Evolutionary conservation across 208 protist species (phyloP).

Genomic region (Angomonas deanei): DNA sequence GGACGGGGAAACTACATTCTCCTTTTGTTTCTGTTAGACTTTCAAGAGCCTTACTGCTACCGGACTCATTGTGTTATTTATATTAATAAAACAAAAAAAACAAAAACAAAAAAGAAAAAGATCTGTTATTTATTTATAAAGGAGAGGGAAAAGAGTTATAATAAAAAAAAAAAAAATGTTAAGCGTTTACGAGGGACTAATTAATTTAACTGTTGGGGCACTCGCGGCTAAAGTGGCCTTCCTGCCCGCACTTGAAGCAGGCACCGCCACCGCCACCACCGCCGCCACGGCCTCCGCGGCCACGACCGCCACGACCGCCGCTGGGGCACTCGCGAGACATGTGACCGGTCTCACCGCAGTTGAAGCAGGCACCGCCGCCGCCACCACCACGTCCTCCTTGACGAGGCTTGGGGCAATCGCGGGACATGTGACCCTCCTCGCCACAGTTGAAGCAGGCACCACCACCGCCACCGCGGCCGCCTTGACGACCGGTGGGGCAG

Average conservation of each 20-base stretch:
- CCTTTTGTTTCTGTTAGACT: no score
- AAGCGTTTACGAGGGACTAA: background rate
- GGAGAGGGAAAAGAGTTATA: background rate
- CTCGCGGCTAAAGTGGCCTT: constrained; percentile 71
- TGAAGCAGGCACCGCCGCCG: constrained; percentile 45
- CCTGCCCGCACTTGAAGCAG: constrained; percentile 85
- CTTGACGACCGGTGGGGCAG: constrained; percentile 8
- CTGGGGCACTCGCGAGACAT: constrained; percentile 11
- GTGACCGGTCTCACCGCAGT: constrained; percentile 32
- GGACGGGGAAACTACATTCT: no score
- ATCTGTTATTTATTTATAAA: background rate
- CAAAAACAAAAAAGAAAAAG: background rate
- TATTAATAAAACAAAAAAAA: no score
- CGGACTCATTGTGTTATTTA: no score
- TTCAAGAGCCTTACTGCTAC: no score
- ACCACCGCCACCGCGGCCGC: constrained; percentile 44
- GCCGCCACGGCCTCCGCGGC: constrained; percentile 14
- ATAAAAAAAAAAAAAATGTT: constrained; percentile 4
- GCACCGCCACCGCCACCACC: constrained; percentile 54
- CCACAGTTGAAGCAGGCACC: constrained; percentile 85
- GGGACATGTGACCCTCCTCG: constrained; percentile 64
- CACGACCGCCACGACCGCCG: constrained; percentile 5
- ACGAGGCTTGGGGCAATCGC: constrained; percentile 75
- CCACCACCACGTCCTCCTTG: constrained; percentile 18
- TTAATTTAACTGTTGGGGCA: constrained; percentile 51